Evolutionary conservation across 768 basidiomycete species (phyloP).

Genomic region (Boletellus ananiceps): DNA sequence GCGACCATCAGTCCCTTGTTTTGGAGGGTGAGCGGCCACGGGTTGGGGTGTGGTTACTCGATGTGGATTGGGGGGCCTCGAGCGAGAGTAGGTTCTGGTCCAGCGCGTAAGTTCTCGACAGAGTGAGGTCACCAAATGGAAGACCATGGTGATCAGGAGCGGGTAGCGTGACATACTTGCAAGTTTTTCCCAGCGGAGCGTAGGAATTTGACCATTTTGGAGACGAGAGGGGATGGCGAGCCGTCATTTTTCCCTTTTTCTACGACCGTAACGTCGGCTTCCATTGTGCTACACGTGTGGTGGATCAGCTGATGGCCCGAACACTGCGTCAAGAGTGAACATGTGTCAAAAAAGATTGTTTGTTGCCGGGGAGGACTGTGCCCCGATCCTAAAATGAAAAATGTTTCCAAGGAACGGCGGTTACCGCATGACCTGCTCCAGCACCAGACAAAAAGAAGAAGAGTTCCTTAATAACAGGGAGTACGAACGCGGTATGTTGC

Average conservation of each 20-base stretch:
- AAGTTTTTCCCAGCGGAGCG: slow-evolving; percentile 20
- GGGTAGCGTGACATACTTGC: slow-evolving; percentile 18
- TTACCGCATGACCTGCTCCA: slow-evolving; percentile 20
- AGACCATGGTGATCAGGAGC: slow-evolving; percentile 27
- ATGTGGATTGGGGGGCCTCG: slow-evolving; percentile 17
- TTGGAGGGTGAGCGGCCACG: slow-evolving; percentile 16
- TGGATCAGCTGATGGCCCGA: slow-evolving; percentile 23
- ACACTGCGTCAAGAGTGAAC: slow-evolving; percentile 18
- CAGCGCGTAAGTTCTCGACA: slow-evolving; percentile 10
- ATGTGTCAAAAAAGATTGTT: slow-evolving; percentile 19
- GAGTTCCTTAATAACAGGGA: slow-evolving; percentile 31
- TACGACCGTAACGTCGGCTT: slow-evolving; percentile 23
- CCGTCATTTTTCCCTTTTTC: slow-evolving; percentile 23
- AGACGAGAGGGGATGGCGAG: slow-evolving; percentile 9
- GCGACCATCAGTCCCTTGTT: slow-evolving; percentile 10
- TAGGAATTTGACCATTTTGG: slow-evolving; percentile 24
- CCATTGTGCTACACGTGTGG: slow-evolving; percentile 31
- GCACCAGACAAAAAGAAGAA: slow-evolving; percentile 23
- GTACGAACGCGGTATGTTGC: slow-evolving; percentile 23
- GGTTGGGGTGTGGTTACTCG: slow-evolving; percentile 2
- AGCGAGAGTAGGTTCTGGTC: slow-evolving; percentile 7
- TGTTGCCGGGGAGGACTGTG: slow-evolving; percentile 21
- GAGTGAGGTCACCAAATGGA: slow-evolving; percentile 27
- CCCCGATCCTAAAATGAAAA: slow-evolving; percentile 27
- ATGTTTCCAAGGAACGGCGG: slow-evolving; percentile 24